A percentile compares a stretch with the other conserved stretches of the same genome.
phyloP scores from a whole-genome alignment of 306 rosid genomes.

The Rosa persica region DNA sequence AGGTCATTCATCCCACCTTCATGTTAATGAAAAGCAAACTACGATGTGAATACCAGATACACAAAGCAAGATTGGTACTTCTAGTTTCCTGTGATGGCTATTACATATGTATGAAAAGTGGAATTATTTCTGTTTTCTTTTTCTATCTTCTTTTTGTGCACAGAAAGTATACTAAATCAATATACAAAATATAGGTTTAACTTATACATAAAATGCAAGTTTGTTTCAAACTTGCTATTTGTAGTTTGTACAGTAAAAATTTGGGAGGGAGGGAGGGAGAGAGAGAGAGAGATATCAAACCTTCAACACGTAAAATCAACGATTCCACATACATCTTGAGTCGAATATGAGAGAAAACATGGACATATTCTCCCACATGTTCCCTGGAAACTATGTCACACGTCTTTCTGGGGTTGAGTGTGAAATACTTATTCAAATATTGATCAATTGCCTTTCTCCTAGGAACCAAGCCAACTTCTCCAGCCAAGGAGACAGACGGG shows the following conservation, averaged over 20 bases:
- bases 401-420: constrained; percentile 51
- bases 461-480: constrained; percentile 43
- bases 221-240: neutral
- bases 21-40: constrained; percentile 21
- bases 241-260: neutral
- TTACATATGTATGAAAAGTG: neutral
- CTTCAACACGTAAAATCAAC: constrained; percentile 60
- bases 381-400: constrained; percentile 54
- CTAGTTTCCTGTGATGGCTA: neutral
- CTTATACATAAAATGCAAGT: neutral
- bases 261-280: neutral
- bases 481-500: constrained; percentile 70
- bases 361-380: constrained; percentile 82
- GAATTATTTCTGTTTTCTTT: too few species aligned
- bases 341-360: constrained; percentile 85
- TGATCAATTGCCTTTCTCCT: constrained; percentile 55
- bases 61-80: neutral
- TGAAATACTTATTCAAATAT: constrained; percentile 48
- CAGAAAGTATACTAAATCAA: neutral
- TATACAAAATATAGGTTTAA: too few species aligned
- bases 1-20: constrained; percentile 43
- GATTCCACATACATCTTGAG: constrained; percentile 78
- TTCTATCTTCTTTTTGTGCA: neutral
- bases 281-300: constrained; percentile 33
- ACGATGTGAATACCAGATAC: neutral